Conservation (phyloP, 2,329 filamentous ascomycete species). For the Claviceps sp. region DNA sequence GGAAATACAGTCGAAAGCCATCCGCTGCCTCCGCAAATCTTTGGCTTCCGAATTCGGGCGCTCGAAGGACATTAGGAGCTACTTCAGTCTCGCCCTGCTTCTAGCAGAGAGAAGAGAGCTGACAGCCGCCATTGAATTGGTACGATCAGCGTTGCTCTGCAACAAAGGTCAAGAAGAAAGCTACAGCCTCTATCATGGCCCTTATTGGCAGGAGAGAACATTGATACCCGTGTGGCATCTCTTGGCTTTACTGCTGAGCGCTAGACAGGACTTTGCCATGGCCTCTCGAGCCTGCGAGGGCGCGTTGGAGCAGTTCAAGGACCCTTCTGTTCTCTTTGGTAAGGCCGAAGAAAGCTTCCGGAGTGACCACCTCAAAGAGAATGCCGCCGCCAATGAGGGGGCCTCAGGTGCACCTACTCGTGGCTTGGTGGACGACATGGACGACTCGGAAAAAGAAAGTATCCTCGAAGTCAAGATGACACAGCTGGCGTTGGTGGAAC, state of each 20-base stretch:
- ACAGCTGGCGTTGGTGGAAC: conserved; percentile 70
- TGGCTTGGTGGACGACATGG: conserved; percentile 65
- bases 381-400: conserved; percentile 23
- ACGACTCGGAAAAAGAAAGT: conserved; percentile 68
- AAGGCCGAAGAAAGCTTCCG: conserved; percentile 41
- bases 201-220: conserved; percentile 49
- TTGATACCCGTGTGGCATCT: conserved; percentile 83
- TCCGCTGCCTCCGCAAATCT: conserved; percentile 61
- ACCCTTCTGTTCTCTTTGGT: conserved; percentile 57
- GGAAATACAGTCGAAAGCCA: conserved; percentile 64
- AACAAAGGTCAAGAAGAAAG: conserved; percentile 34
- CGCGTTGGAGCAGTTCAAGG: conserved; percentile 79
- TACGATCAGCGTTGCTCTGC: conserved; percentile 61
- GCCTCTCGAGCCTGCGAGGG: conserved; percentile 77
- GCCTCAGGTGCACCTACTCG: conserved; percentile 12
- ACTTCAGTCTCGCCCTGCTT: conserved; percentile 74
- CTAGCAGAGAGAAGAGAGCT: conserved; percentile 79
- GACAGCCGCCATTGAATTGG: conserved; percentile 64
- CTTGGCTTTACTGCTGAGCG: conserved; percentile 71
- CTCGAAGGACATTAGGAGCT: conserved; percentile 56
- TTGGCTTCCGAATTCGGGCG: conserved; percentile 53
- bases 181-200: conserved; percentile 30
- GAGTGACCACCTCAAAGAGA: conserved; percentile 55
- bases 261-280: conserved; percentile 70
- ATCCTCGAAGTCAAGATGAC: conserved; percentile 96